Evolutionary conservation across 768 basidiomycete genomes (phyloP), one percentile per base, ranked within the genome.

Genomic region (Agaricus blazei): DNA sequence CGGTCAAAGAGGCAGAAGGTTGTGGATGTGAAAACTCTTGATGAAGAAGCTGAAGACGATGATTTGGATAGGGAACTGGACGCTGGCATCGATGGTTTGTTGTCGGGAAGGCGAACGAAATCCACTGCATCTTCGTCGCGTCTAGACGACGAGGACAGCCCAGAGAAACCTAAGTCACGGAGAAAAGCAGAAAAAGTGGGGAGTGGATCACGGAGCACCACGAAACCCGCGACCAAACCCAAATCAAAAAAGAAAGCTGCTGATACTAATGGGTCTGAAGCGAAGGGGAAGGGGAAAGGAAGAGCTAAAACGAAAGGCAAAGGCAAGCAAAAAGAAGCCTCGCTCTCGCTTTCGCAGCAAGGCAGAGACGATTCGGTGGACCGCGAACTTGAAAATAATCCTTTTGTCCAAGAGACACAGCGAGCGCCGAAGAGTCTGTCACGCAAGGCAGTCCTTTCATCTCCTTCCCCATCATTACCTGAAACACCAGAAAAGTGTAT

Each of bases 11-110:
- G 78, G 67, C 70, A 76, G 73, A 74, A 79, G 43, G 51, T 64
- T 66, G 78, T 75, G 65, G 68, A 76, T 57, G 58, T 63, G 37
- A 70, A 70, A 58, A 68, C 76, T 46, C 80, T 87, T 38, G 79
- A 85, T 29, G 67, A 67, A 4, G 78, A 79, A 9, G 82, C 79
- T 6, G 67, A 84, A 31, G 84, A 85, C 56, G 88, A 90, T 57
- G 84, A 86, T 4, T 79, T 77, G 24, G 90, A 91, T 62, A 68
- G 74, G 62, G 87, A 86, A 40, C 75, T 91, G 12, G 83, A 85
- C 59, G 77, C 78, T 2, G 85, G 81, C 4, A 65, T 85, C 24
- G 56, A 74, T 24, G 66, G 68, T 58, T 67, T 64, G 41, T 69
- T 74, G 6, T 14, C n/a, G 11, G 41, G 14, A 11, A 81, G 80